These are phyloP conservation scores for Salvia rosmarinus DNA, from an alignment of 257 asterid genomes.

Conservation along the genomic window DNA sequence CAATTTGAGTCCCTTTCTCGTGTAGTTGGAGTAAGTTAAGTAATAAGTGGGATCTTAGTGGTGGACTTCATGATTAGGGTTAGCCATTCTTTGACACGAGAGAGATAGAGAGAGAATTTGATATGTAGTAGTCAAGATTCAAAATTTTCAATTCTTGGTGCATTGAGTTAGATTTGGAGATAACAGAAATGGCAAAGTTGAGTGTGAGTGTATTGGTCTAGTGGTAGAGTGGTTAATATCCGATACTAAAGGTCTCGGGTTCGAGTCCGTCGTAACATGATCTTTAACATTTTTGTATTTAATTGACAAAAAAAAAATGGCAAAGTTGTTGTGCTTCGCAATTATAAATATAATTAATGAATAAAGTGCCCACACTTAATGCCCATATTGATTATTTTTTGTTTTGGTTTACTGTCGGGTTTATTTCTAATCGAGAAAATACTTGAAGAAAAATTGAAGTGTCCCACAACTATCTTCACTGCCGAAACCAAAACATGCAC, in stretches of 20 bases:
- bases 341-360: neutral
- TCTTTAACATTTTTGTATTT: no score
- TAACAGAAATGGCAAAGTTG: slow-evolving; percentile 25
- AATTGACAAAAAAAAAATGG: no score
- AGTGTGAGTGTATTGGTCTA: no score
- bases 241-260: no score
- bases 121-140: neutral
- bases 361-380: slow-evolving; percentile 9
- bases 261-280: no score
- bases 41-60: slow-evolving; percentile 34
- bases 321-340: slow-evolving; percentile 19
- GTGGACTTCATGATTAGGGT: slow-evolving; percentile 54
- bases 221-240: no score
- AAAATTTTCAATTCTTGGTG: slow-evolving; percentile 27
- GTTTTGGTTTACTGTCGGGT: neutral
- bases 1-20: slow-evolving; percentile 5
- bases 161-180: slow-evolving; percentile 28
- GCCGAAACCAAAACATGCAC: no score
- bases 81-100: slow-evolving; percentile 43
- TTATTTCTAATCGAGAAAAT: neutral
- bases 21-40: slow-evolving; percentile 35
- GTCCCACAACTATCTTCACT: no score
- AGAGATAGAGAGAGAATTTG: neutral
- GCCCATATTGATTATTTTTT: neutral
- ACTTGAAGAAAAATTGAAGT: neutral